Base-by-base conservation (phyloP, 2,329 filamentous ascomycete genomes). In the Aspergillus eucalypticola region DNA sequence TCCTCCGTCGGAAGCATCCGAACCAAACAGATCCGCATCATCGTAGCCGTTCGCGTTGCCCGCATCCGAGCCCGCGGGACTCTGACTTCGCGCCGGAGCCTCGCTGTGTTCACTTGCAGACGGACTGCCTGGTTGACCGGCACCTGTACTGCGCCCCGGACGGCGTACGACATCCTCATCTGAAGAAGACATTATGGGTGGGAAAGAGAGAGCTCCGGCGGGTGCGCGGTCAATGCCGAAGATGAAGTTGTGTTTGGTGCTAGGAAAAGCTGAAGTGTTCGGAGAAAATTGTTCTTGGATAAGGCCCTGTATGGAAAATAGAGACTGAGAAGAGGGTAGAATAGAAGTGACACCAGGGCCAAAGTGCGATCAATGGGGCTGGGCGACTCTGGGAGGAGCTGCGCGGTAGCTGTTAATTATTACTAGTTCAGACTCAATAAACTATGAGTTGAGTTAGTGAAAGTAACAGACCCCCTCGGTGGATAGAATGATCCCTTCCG, bases 21-120 rank as follows among this genome's bases (percentile, higher is more conserved):
- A 80, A 3, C 80, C 80, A 65, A 82, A 82, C 3, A 81, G 73
- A 60, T 81, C 80, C 8, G 72, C 78, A 54, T 76, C 75, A 27
- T 73, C 69, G 23, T 73, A 73, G 46, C 71, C 75, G 64, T 77
- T 74, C 39, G 70, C 65, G 48, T 72, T 67, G 53, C 68, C 71
- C 56, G 66, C 61, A 56, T 76, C 72, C 39, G 68, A 71, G 19
- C 56, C 65, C 29, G 64, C 66, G 19, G 68, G 69, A 50, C 69
- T 71, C 42, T 71, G 63, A 17, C 55, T 58, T n/a, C 48, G 48
- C 42, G 64, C 63, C 35, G 8, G 56, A 39, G 21, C 41, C 10
- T 65, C 58, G 54, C 61, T 69, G 46, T 62, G 64, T 38, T 71
- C 71, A 51, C 64, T 70, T 38, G 58, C 64, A 21, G 61, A 60